A percentile compares a stretch with the other conserved stretches of the same genome.
phyloP scores from a whole-genome alignment of 1,139 yeast genomes.

The Debaryomycetaceae sp. region DNA sequence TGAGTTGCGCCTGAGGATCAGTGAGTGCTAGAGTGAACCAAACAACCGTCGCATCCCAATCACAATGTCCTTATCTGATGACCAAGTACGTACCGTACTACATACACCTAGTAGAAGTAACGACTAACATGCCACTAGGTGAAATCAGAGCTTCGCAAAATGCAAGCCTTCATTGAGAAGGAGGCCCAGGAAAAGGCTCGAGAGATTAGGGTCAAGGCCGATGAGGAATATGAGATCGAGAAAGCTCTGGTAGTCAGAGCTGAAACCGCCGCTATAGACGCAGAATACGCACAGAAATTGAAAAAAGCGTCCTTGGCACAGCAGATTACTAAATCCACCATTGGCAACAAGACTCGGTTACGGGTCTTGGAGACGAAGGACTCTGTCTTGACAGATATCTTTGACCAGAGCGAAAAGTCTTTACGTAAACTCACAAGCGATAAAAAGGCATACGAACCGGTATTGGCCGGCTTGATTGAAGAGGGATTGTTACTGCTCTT shows the following conservation, averaged over 20 bases:
- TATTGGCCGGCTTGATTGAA: constrained; percentile 68
- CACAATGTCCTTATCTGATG: constrained; percentile 36
- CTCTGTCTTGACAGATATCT: constrained; percentile 63
- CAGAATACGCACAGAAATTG: constrained; percentile 67
- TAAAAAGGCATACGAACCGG: constrained; percentile 49
- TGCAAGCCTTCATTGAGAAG: constrained; percentile 97
- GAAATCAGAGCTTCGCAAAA: constrained; percentile 88
- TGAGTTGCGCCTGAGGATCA: too few species aligned
- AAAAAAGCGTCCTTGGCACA: constrained; percentile 89
- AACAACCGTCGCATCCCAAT: constrained; percentile 1
- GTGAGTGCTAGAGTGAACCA: too few species aligned
- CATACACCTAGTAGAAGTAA: not conserved
- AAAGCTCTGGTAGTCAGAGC: constrained; percentile 90
- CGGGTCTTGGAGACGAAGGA: constrained; percentile 83
- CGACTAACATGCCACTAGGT: constrained; percentile 42
- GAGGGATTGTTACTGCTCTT: constrained; percentile 72
- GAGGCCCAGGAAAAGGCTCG: constrained; percentile 99
- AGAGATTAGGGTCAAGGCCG: constrained; percentile 90
- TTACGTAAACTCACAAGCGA: constrained; percentile 43
- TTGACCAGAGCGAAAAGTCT: constrained; percentile 55
- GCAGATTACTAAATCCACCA: constrained; percentile 91
- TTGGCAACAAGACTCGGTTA: constrained; percentile 89
- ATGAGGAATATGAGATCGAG: constrained; percentile 97
- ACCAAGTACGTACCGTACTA: constrained; percentile 27
- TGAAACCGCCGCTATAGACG: constrained; percentile 83